Conservation (phyloP, 257 asterid genomes). For the Solanum paucissectum region DNA sequence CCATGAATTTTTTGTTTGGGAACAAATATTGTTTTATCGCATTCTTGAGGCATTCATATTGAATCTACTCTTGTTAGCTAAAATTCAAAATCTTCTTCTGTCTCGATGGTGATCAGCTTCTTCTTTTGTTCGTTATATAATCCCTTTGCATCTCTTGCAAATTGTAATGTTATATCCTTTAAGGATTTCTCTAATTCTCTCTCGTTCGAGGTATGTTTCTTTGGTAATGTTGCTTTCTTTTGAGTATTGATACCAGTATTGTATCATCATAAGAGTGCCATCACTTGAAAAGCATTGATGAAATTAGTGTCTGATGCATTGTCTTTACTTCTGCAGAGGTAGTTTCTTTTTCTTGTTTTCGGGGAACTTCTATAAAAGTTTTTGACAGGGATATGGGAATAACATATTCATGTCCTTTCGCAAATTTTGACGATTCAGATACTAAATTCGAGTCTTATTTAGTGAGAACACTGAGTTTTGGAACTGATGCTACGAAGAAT, state of each 20-base stretch:
- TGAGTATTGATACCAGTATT: neutral
- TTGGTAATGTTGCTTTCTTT: neutral
- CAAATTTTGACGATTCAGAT: slow-evolving; percentile 32
- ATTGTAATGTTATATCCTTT: neutral
- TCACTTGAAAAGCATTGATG: neutral
- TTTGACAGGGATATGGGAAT: slow-evolving; percentile 53
- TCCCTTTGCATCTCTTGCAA: neutral
- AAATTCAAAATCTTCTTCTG: neutral
- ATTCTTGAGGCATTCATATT: neutral
- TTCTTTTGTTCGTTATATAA: neutral
- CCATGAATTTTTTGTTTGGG: neutral
- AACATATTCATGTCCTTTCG: slow-evolving; percentile 31
- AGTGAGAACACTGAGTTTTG: slow-evolving; percentile 30
- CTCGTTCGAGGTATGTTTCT: neutral
- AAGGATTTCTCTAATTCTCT: neutral
- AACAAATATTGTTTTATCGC: neutral
- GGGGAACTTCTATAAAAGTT: neutral
- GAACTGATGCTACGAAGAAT: slow-evolving; percentile 14
- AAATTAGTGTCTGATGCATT: neutral
- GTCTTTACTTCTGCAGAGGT: neutral
- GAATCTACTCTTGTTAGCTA: slow-evolving; percentile 5
- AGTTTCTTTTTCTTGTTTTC: neutral
- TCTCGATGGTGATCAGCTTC: neutral
- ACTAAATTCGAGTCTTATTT: slow-evolving; percentile 19
- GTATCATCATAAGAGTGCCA: neutral